Evolutionary conservation across 257 asterid species (phyloP).

Genomic region (Ajuga chamaepitys): DNA sequence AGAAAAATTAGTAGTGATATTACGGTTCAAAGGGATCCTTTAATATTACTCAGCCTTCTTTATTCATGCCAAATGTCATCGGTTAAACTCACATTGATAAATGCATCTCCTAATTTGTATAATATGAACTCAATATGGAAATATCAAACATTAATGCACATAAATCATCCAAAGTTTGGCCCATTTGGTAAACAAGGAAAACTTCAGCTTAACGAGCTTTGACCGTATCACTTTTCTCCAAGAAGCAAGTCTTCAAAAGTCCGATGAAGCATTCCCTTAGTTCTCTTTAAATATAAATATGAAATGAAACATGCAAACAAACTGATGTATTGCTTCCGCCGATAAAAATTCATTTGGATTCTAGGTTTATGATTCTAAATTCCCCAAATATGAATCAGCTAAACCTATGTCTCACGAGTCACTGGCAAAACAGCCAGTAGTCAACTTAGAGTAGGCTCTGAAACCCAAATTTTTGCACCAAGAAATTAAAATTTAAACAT

Average conservation of each 20-base stretch:
- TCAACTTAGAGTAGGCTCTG: background rate
- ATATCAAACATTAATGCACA: background rate
- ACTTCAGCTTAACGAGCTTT: background rate
- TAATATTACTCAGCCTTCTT: background rate
- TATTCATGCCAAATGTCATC: background rate
- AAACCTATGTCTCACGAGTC: background rate
- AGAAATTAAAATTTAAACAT: background rate
- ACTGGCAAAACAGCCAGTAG: background rate
- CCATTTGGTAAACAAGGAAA: background rate
- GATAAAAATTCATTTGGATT: background rate
- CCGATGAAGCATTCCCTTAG: background rate
- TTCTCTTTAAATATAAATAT: background rate
- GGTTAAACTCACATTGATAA: background rate
- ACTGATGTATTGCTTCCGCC: background rate
- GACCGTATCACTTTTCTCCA: background rate
- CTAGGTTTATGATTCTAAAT: background rate
- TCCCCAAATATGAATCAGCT: background rate
- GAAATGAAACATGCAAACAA: background rate
- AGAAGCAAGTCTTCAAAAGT: background rate
- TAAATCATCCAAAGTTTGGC: background rate
- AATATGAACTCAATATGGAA: background rate
- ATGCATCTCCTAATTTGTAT: slow-evolving; percentile 2
- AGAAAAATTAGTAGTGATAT: background rate
- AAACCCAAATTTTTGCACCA: background rate
- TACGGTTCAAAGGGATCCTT: background rate